A percentile compares a stretch with the other conserved stretches of the same genome.
Evolutionary conservation across 805 yeast species (phyloP).

Genomic region (Monosporozyma aquatica): DNA sequence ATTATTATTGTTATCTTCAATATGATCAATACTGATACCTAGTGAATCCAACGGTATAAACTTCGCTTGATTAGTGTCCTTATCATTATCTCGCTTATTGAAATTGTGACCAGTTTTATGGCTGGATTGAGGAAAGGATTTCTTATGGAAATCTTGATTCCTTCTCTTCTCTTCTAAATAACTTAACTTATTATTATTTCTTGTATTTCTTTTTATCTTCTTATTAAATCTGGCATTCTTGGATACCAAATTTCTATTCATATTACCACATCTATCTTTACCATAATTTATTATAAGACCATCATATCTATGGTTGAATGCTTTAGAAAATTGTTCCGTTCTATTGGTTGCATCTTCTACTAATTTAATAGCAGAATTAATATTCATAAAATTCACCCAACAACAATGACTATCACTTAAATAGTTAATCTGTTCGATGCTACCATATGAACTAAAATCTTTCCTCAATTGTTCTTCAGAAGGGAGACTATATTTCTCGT

Average conservation of each 20-base stretch:
- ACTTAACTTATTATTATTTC: conserved; percentile 18
- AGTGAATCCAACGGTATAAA: conserved; percentile 11
- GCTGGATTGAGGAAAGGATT: not conserved
- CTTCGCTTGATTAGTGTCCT: no score
- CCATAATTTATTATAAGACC: conserved; percentile 58
- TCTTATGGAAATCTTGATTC: conserved; percentile 13
- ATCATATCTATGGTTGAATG: conserved; percentile 39
- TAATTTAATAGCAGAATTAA: conserved; percentile 51
- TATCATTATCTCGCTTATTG: not conserved
- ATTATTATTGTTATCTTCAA: no score
- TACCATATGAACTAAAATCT: conserved; percentile 61
- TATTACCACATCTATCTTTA: conserved; percentile 71
- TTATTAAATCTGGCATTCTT: conserved; percentile 36
- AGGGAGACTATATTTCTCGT: conserved; percentile 32
- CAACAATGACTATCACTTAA: conserved; percentile 65
- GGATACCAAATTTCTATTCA: conserved; percentile 32
- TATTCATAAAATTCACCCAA: conserved; percentile 61
- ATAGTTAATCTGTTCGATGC: conserved; percentile 66
- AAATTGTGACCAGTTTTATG: not conserved
- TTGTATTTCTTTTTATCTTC: conserved; percentile 32
- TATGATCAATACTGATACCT: conserved; percentile 9
- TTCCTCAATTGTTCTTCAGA: conserved; percentile 41
- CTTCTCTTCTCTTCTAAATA: conserved; percentile 27
- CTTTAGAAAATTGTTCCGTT: conserved; percentile 30
- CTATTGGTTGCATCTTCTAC: conserved; percentile 48